phyloP scores from a whole-genome alignment of 805 yeast genomes.

The Kuraishia molischiana region DNA sequence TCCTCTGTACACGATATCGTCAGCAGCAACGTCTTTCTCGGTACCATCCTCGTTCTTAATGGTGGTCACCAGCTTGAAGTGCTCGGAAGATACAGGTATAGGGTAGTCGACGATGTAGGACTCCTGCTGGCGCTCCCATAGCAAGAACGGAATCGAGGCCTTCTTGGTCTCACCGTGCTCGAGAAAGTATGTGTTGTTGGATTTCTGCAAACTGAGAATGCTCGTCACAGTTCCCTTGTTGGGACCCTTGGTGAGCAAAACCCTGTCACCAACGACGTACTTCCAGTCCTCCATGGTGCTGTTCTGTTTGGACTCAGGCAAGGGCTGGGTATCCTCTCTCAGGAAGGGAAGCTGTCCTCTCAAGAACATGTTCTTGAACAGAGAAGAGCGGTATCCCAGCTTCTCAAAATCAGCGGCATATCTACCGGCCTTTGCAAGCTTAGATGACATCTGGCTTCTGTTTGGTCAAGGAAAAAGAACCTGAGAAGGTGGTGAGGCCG shows the following conservation, averaged over 20 bases:
- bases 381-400: slow-evolving; percentile 7
- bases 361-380: slow-evolving; percentile 18
- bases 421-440: neutral
- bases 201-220: slow-evolving; percentile 48
- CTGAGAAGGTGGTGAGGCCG: too few species aligned
- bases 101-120: slow-evolving; percentile 70
- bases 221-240: slow-evolving; percentile 68
- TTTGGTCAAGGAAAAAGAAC: too few species aligned
- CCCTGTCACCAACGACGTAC: slow-evolving; percentile 68
- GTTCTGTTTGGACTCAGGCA: slow-evolving; percentile 20
- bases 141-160: slow-evolving; percentile 58
- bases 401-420: slow-evolving; percentile 2
- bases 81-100: slow-evolving; percentile 42
- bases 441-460: neutral
- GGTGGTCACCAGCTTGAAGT: slow-evolving; percentile 71
- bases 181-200: slow-evolving; percentile 53
- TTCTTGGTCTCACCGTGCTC: slow-evolving; percentile 59
- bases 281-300: slow-evolving; percentile 46
- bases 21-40: slow-evolving; percentile 67
- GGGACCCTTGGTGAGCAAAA: slow-evolving; percentile 59
- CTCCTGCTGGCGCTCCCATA: slow-evolving; percentile 65
- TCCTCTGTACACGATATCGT: slow-evolving; percentile 58
- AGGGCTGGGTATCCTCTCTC: slow-evolving; percentile 14
- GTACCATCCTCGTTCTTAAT: slow-evolving; percentile 56
- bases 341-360: slow-evolving; percentile 22